Conservation (phyloP, 2,329 filamentous ascomycete species). For the Diaporthe amygdali region DNA sequence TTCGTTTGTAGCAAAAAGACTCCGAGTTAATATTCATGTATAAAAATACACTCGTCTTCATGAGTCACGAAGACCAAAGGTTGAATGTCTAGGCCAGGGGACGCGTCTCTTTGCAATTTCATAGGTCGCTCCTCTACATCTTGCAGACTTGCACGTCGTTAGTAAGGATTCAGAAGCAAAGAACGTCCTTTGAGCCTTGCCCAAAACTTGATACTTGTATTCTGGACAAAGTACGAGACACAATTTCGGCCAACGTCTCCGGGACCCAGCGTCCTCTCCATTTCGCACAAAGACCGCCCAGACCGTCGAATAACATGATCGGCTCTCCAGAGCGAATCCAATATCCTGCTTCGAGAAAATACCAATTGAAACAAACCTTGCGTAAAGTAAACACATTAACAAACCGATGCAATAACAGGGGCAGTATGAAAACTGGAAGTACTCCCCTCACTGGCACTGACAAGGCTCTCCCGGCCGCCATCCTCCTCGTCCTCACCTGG, state of each 20-base stretch:
- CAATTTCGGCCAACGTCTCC: not conserved
- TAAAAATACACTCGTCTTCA: too few relatives aligned
- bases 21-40: too few relatives aligned
- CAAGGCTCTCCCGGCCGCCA: not conserved
- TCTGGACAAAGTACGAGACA: not conserved
- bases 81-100: too few relatives aligned
- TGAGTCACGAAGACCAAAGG: too few relatives aligned
- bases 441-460: slow-evolving; percentile 11
- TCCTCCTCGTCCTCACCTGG: not conserved
- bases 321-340: too few relatives aligned
- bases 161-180: not conserved
- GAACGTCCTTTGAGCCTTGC: not conserved
- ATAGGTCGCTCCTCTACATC: too few relatives aligned
- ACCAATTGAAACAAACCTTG: not conserved
- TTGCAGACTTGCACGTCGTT: too few relatives aligned
- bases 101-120: too few relatives aligned
- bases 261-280: not conserved
- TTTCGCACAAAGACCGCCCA: not conserved
- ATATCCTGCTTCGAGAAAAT: not conserved
- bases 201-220: not conserved
- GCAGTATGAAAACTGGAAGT: slow-evolving; percentile 23
- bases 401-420: not conserved
- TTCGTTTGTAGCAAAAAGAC: too few relatives aligned
- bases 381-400: not conserved
- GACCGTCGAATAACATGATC: not conserved